Evolutionary conservation across 106 monocot species (phyloP).

Genomic region (Narthecium ossifragum): DNA sequence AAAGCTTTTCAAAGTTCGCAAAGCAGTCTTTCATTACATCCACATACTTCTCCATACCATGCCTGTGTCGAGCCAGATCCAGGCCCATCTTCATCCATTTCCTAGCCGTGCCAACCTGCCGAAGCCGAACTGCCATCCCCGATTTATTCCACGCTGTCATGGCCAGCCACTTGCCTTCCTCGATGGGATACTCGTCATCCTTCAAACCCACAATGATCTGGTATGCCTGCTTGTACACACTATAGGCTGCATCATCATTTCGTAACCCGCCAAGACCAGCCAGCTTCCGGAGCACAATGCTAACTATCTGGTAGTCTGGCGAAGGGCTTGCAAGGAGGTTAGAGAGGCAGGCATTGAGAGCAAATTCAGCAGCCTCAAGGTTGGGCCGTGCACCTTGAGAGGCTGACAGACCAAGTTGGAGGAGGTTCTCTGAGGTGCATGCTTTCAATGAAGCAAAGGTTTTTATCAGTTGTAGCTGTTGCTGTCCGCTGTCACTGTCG

Average conservation of each 20-base stretch:
- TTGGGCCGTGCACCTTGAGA: constrained; percentile 42
- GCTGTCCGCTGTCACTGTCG: constrained; percentile 23
- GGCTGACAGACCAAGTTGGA: constrained; percentile 62
- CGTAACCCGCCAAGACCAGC: constrained; percentile 25
- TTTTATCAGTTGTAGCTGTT: constrained; percentile 73
- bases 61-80: constrained; percentile 51
- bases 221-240: constrained; percentile 62
- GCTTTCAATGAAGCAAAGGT: constrained; percentile 57
- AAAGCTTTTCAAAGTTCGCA: constrained; percentile 40
- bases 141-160: constrained; percentile 87
- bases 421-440: constrained; percentile 49
- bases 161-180: constrained; percentile 94
- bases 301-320: constrained; percentile 58
- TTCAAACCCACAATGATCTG: constrained; percentile 82
- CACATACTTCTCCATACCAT: constrained; percentile 60
- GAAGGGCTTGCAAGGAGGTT: constrained; percentile 45
- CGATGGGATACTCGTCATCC: constrained; percentile 58
- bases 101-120: constrained; percentile 42
- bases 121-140: constrained; percentile 38
- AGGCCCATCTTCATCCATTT: constrained; percentile 95
- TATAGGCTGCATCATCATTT: constrained; percentile 28
- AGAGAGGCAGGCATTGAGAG: constrained; percentile 53
- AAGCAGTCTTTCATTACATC: constrained; percentile 60
- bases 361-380: constrained; percentile 44
- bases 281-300: constrained; percentile 53